phyloP scores from a whole-genome alignment of 164 flowering plant genomes.

The Aristolochia fimbriata region DNA sequence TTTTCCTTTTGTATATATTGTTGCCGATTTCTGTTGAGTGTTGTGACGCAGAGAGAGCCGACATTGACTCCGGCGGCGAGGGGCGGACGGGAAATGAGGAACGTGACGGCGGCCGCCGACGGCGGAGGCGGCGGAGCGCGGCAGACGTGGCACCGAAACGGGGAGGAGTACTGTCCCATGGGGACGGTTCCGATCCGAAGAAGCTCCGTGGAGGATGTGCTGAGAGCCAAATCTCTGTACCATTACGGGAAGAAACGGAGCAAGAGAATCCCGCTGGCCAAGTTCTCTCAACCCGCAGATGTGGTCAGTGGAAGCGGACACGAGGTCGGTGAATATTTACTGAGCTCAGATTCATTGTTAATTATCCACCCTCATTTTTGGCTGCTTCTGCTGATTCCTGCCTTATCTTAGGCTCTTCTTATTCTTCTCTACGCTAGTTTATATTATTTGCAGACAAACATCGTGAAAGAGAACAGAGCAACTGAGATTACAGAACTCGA shows the following conservation, averaged over 20 bases:
- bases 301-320: constrained; percentile 83
- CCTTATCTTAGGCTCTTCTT: background rate
- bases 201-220: constrained; percentile 61
- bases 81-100: constrained; percentile 4
- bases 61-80: constrained; percentile 8
- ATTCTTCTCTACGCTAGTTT: background rate
- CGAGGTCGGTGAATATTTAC: constrained; percentile 61
- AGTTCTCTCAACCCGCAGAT: constrained; percentile 58
- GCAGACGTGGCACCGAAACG: constrained; percentile 87
- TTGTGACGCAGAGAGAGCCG: constrained; percentile 27
- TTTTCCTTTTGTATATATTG: too few relatives aligned
- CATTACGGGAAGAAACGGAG: constrained; percentile 70
- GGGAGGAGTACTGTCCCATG: constrained; percentile 74
- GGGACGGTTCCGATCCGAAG: constrained; percentile 85
- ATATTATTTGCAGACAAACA: too few relatives aligned
- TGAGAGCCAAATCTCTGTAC: constrained; percentile 81
- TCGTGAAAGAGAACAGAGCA: too few relatives aligned
- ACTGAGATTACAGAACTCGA: too few relatives aligned
- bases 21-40: too few relatives aligned
- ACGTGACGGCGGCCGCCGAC: background rate
- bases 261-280: constrained; percentile 3
- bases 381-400: too few relatives aligned
- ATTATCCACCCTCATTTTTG: too few relatives aligned
- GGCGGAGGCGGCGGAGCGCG: constrained; percentile 29
- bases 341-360: too few relatives aligned